These are phyloP conservation scores for Metarhizium guizhouense DNA, from an alignment of 2,329 filamentous ascomycete species.

Conservation along the genomic window DNA sequence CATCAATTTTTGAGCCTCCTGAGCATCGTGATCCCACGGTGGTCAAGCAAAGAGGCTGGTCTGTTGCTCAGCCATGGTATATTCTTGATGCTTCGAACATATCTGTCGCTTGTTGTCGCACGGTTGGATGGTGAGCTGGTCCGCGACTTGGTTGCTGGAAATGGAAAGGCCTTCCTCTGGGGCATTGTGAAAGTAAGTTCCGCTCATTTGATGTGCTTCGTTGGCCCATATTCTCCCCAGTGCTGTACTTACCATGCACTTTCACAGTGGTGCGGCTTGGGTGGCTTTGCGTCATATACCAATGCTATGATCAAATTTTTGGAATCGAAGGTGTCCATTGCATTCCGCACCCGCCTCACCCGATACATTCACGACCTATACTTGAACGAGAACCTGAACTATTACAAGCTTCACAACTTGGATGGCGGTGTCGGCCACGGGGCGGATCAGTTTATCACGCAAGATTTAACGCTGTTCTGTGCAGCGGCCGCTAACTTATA, in stretches of 20 bases:
- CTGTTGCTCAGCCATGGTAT: slow-evolving; percentile 79
- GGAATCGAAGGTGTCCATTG: slow-evolving; percentile 95
- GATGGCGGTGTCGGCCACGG: slow-evolving; percentile 89
- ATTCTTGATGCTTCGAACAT: slow-evolving; percentile 86
- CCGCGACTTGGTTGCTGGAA: slow-evolving; percentile 87
- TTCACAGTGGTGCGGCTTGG: slow-evolving; percentile 76
- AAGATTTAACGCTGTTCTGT: slow-evolving; percentile 93
- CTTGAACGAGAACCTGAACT: slow-evolving; percentile 87
- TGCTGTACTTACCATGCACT: slow-evolving; percentile 1
- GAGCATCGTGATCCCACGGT: slow-evolving; percentile 95
- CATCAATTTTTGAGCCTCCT: slow-evolving; percentile 94
- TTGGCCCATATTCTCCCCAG: neutral
- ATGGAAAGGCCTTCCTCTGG: slow-evolving; percentile 79
- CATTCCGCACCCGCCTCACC: slow-evolving; percentile 89
- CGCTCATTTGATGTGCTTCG: neutral
- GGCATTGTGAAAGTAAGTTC: slow-evolving; percentile 66
- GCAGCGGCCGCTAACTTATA: slow-evolving; percentile 86
- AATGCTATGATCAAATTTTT: slow-evolving; percentile 99
- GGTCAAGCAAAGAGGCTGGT: slow-evolving; percentile 92
- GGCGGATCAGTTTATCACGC: slow-evolving; percentile 94
- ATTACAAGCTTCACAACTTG: slow-evolving; percentile 88
- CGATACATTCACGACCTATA: slow-evolving; percentile 97
- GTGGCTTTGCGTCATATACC: slow-evolving; percentile 88
- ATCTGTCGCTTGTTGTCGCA: slow-evolving; percentile 87
- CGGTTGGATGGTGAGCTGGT: slow-evolving; percentile 94